Evolutionary conservation across 2,329 filamentous ascomycete species (phyloP).

Genomic region (Fusarium redolens): DNA sequence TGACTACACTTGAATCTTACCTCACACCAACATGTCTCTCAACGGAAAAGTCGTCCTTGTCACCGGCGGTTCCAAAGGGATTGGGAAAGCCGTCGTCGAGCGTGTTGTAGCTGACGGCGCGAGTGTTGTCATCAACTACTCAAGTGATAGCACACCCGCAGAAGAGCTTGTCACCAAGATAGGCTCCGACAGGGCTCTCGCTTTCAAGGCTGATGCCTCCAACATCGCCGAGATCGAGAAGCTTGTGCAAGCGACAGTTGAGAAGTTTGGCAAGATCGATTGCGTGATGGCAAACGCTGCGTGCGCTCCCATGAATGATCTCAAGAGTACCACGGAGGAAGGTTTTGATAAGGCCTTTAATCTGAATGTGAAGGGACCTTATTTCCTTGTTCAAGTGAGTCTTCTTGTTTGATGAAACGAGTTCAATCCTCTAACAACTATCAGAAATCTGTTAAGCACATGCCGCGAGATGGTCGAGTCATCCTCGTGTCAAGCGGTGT

Average conservation of each 20-base stretch:
- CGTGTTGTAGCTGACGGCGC: conserved; percentile 4
- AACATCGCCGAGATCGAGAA: not conserved
- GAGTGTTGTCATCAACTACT: conserved; percentile 13
- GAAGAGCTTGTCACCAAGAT: conserved; percentile 2
- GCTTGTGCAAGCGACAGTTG: not conserved
- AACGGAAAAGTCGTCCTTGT: not conserved
- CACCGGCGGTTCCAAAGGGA: conserved; percentile 7
- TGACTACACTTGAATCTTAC: accelerated
- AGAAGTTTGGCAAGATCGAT: conserved; percentile 13
- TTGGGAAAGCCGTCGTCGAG: conserved; percentile 5
- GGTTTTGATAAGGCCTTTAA: conserved; percentile 3
- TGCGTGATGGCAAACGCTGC: conserved; percentile 16
- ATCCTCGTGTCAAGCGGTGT: conserved; percentile 12
- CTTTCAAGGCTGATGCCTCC: not conserved
- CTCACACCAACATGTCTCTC: not conserved
- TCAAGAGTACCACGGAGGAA: conserved; percentile 1
- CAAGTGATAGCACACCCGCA: not conserved
- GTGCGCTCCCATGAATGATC: conserved; percentile 6
- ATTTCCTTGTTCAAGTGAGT: conserved; percentile 3
- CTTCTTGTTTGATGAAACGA: accelerated
- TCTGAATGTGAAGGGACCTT: conserved; percentile 3
- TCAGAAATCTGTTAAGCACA: conserved; percentile 5
- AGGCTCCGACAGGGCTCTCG: not conserved
- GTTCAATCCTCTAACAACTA: accelerated
- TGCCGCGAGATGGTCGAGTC: conserved; percentile 1